Conservation (phyloP, 2,329 filamentous ascomycete genomes). For the Xylariales sp. region DNA sequence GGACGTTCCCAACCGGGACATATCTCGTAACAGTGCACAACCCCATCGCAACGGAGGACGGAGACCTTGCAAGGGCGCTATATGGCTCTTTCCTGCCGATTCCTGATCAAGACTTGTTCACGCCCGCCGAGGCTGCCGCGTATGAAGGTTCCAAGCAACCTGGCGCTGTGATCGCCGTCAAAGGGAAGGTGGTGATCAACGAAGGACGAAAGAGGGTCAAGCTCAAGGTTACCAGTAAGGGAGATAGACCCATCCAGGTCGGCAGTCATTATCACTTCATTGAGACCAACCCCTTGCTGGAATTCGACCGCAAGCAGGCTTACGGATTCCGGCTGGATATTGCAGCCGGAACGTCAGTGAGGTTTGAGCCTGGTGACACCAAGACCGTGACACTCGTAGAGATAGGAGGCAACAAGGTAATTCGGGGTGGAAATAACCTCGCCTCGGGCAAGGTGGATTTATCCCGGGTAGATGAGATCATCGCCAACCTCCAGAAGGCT, state of each 20-base stretch:
- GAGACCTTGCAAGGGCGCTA: slow-evolving; percentile 78
- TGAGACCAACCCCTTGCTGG: slow-evolving; percentile 85
- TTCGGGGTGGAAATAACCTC: slow-evolving; percentile 78
- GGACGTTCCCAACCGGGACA: slow-evolving; percentile 85
- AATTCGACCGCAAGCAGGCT: slow-evolving; percentile 78
- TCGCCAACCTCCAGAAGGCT: slow-evolving; percentile 61
- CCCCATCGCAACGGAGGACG: slow-evolving; percentile 81
- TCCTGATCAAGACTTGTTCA: slow-evolving; percentile 65
- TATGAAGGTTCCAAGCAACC: slow-evolving; percentile 68
- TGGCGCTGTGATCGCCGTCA: slow-evolving; percentile 71
- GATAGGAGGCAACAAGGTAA: slow-evolving; percentile 75
- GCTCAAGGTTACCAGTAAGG: slow-evolving; percentile 76
- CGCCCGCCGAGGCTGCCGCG: slow-evolving; percentile 56
- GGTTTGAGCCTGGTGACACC: slow-evolving; percentile 89
- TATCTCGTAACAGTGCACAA: slow-evolving; percentile 94
- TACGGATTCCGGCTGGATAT: slow-evolving; percentile 90
- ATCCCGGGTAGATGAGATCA: slow-evolving; percentile 59
- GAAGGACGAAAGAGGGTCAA: slow-evolving; percentile 67
- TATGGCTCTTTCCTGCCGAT: slow-evolving; percentile 90
- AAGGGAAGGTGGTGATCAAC: slow-evolving; percentile 65
- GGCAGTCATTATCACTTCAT: slow-evolving; percentile 96
- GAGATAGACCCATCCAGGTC: slow-evolving; percentile 86
- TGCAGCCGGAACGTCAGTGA: slow-evolving; percentile 82
- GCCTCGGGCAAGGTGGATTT: slow-evolving; percentile 69
- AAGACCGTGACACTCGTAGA: slow-evolving; percentile 89